Conservation (phyloP, 306 rosid genomes). For the Astragalus glycyphyllos region DNA sequence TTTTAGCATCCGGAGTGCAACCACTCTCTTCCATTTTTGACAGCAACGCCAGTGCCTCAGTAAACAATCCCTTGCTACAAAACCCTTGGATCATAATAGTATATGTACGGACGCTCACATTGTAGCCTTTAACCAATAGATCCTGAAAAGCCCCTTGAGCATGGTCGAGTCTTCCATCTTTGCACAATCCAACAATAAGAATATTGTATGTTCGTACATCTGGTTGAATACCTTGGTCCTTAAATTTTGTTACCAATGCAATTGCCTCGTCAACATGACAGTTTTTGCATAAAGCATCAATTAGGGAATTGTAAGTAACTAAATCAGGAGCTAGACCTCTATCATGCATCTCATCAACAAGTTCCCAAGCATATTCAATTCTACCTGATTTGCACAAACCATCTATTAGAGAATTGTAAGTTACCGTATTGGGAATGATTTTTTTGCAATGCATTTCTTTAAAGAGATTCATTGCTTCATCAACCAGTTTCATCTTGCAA, state of each 20-base stretch:
- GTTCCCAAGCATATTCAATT: neutral
- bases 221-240: no score
- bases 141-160: neutral
- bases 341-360: neutral
- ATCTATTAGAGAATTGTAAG: neutral
- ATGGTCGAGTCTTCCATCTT: neutral
- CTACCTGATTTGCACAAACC: neutral
- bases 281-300: no score
- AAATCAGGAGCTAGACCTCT: neutral
- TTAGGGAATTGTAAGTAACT: no score
- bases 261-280: no score
- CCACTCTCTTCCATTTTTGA: no score
- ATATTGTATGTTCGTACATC: neutral
- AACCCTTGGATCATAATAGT: neutral
- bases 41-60: neutral
- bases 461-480: neutral
- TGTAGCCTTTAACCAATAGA: neutral
- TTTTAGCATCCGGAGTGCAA: no score
- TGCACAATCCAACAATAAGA: neutral
- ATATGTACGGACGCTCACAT: no score
- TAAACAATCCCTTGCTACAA: neutral
- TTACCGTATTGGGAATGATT: neutral
- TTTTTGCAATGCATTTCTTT: neutral
- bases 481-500: neutral
- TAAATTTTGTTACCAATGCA: no score